Evolutionary conservation across 768 basidiomycete genomes (phyloP).

Genomic region (Collybia nuda): DNA sequence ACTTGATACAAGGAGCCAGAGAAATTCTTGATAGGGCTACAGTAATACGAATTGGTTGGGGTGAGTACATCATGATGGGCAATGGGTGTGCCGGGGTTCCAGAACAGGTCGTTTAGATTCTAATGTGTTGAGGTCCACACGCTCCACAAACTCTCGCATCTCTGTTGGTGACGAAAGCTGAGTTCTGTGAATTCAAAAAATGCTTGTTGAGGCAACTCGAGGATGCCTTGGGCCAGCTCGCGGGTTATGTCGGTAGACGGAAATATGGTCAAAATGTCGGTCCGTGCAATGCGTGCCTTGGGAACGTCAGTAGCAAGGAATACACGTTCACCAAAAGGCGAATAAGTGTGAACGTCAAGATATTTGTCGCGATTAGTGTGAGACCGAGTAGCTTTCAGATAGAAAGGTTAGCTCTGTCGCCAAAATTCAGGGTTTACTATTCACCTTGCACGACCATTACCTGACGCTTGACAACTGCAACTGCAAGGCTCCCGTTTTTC

Average conservation of each 20-base stretch:
- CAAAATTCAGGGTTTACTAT: constrained; percentile 9
- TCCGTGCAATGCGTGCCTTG: constrained; percentile 58
- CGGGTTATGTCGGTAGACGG: constrained; percentile 36
- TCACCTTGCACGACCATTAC: constrained; percentile 70
- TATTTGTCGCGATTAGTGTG: constrained; percentile 56
- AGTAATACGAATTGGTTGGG: not conserved
- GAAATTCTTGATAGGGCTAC: constrained; percentile 11
- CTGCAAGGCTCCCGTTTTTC: constrained; percentile 60
- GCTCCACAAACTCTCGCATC: constrained; percentile 60
- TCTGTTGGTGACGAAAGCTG: constrained; percentile 49
- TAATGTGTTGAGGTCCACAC: constrained; percentile 30
- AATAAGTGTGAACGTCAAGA: constrained; percentile 66
- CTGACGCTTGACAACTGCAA: constrained; percentile 67
- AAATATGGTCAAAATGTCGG: constrained; percentile 62
- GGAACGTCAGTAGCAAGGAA: constrained; percentile 64
- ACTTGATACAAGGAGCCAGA: constrained; percentile 9
- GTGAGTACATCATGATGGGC: no score
- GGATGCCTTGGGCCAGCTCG: constrained; percentile 45
- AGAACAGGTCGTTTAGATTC: not conserved
- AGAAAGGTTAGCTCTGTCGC: constrained; percentile 3
- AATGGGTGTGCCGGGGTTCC: no score
- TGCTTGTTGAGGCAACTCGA: constrained; percentile 61
- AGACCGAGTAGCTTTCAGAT: constrained; percentile 48
- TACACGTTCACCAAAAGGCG: constrained; percentile 62
- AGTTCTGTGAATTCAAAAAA: constrained; percentile 59